Conservation (phyloP, 257 asterid genomes). For the Fraxinus anomala region DNA sequence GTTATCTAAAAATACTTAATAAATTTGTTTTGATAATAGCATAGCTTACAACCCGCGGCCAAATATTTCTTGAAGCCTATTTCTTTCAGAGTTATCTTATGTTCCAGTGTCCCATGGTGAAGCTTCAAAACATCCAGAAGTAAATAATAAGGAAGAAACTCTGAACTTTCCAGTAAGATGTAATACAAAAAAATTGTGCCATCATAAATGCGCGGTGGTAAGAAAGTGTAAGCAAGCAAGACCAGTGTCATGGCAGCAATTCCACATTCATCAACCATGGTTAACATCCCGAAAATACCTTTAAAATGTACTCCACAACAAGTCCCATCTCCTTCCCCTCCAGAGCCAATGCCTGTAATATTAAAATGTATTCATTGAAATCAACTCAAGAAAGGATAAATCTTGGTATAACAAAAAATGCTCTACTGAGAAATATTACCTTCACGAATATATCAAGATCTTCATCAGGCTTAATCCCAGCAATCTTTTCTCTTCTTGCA, state of each 20-base stretch:
- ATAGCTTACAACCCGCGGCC: background rate
- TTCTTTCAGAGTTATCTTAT: too few relatives aligned
- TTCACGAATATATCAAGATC: slow-evolving; percentile 95
- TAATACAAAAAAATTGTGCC: background rate
- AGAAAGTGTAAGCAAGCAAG: slow-evolving; percentile 13
- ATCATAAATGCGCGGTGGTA: background rate
- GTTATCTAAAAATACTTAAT: too few relatives aligned
- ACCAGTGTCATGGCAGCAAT: background rate
- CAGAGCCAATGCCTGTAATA: slow-evolving; percentile 78
- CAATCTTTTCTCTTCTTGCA: slow-evolving; percentile 79
- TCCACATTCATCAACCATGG: slow-evolving; percentile 9
- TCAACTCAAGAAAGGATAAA: background rate
- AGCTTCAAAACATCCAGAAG: background rate
- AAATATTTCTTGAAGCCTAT: too few relatives aligned
- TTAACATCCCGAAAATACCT: slow-evolving; percentile 59
- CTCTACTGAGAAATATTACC: slow-evolving; percentile 40
- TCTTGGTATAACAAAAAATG: background rate
- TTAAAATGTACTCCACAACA: slow-evolving; percentile 78
- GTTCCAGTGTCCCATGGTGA: background rate
- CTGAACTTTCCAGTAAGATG: background rate
- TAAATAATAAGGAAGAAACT: slow-evolving; percentile 1
- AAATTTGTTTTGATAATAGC: too few relatives aligned
- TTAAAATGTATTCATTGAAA: slow-evolving; percentile 16
- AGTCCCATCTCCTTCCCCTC: slow-evolving; percentile 83
- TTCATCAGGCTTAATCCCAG: slow-evolving; percentile 88